Conservation (phyloP, 257 asterid genomes). For the Datura wrightii region DNA sequence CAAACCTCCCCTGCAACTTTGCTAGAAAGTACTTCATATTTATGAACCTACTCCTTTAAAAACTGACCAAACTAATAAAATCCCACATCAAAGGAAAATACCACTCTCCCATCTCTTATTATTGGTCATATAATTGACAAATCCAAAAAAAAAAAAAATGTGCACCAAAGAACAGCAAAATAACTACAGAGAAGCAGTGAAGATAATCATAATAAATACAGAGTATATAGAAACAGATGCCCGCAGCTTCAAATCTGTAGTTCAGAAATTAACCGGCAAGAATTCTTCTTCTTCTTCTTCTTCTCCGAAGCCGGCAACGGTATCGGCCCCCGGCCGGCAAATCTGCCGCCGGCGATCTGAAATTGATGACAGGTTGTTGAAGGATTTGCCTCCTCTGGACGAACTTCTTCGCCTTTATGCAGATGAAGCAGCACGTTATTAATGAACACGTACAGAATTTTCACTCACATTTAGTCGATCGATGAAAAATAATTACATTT, state of each 20-base stretch:
- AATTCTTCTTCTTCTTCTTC: slow-evolving; percentile 37
- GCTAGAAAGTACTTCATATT: background rate
- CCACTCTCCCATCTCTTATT: background rate
- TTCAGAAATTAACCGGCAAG: slow-evolving; percentile 73
- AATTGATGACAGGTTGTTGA: background rate
- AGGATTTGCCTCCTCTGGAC: background rate
- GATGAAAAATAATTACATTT: background rate
- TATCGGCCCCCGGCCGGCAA: background rate
- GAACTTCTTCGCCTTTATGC: background rate
- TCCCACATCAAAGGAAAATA: background rate
- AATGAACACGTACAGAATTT: background rate
- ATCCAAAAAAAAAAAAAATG: background rate
- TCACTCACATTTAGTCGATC: background rate
- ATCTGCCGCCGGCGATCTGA: background rate
- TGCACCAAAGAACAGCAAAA: background rate
- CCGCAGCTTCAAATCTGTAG: slow-evolving; percentile 68
- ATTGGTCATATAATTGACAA: background rate
- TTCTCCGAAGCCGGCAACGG: background rate
- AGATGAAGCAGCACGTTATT: background rate
- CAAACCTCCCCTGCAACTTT: background rate
- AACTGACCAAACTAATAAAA: background rate
- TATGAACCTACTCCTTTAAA: background rate
- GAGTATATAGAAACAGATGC: slow-evolving; percentile 68
- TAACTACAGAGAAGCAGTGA: slow-evolving; percentile 37
- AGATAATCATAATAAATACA: slow-evolving; percentile 69